Base-by-base conservation (phyloP, 2,329 filamentous ascomycete genomes). In the Ophiostoma novo-ulmi region DNA sequence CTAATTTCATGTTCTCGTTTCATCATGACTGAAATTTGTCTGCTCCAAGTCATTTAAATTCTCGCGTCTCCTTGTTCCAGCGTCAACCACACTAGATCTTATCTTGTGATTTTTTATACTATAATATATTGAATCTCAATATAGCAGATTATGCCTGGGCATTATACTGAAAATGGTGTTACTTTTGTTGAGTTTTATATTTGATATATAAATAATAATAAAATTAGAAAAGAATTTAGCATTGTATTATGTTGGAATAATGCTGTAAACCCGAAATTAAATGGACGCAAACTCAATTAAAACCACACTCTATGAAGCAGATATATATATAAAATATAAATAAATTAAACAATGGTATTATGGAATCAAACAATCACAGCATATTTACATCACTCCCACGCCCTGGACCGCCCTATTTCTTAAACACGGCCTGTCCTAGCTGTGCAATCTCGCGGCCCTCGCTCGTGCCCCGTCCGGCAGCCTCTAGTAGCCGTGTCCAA, bases 361-460 rank as follows among this genome's bases (percentile, higher is more conserved):
- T 63, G 11, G 36, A 65, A 65, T 65, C 61, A 65, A 38, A 20
- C 13, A 65, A 65, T 11, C 44, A 52, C 39, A 52, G 20, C 13
- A 63, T 5, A 63, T 63, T 14, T 63, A 39, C 61, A 65, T 31
- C 31, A 31, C 31, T 31, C 31, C 31, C 31, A 31, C 31, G 31
- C 31, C 31, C 1, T 3, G 10, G 1, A 35, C n/a, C 26, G 61
- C 14, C 31, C n/a, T 77, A 83, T 74, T 79, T 81, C 80, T 82
- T 87, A 75, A 89, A 87, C 31, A 82, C 83, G 14, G 81, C 85
- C 73, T 91, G 85, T 75, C 86, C 86, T 69, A 97, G 82, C 76
- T 91, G 86, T 81, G 97, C 93, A 79, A 98, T 92, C 80, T 98
- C 94, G 73, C 88, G 80, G 1, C 84, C 87, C 73, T 90, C 88